Percentiles rank a stretch among this genome's conserved stretches.
phyloP scores from a whole-genome alignment of 225 moss, liverwort and hornwort genomes.

The Pseudoscleropodium purum region DNA sequence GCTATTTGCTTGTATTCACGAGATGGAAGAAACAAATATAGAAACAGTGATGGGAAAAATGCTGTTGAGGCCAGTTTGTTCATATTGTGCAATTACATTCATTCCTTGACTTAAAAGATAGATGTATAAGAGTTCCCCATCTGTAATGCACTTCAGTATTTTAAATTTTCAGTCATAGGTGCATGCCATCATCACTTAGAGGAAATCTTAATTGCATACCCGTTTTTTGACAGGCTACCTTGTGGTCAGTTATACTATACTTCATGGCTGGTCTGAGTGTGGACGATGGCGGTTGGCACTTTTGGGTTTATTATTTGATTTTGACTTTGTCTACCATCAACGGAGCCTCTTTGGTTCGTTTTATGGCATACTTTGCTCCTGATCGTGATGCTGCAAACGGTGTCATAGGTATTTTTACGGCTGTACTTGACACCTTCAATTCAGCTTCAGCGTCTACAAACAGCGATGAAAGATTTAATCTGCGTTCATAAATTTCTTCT shows the following conservation, averaged over 20 bases:
- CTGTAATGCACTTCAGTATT: background rate
- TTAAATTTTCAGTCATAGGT: background rate
- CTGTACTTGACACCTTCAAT: background rate
- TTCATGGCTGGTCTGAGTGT: conserved; percentile 54
- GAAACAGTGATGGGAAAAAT: background rate
- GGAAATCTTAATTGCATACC: background rate
- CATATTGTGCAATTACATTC: background rate
- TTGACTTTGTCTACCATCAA: conserved; percentile 51
- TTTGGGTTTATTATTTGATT: conserved; percentile 72
- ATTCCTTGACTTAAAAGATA: background rate
- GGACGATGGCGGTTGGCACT: conserved; percentile 73
- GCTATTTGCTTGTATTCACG: background rate
- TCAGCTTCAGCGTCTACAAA: background rate
- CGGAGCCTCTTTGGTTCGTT: conserved; percentile 82
- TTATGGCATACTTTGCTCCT: conserved; percentile 59
- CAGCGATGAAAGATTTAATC: background rate
- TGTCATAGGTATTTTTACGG: conserved; percentile 36
- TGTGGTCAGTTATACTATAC: conserved; percentile 62
- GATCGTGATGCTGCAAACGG: conserved; percentile 62
- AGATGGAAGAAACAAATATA: background rate
- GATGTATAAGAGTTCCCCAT: background rate
- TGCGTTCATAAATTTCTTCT: background rate
- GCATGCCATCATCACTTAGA: background rate
- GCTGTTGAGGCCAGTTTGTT: background rate
- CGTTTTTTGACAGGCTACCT: conserved; percentile 57